These are phyloP conservation scores for Lenzites betulinus DNA, from an alignment of 768 basidiomycete species.

Conservation along the genomic window DNA sequence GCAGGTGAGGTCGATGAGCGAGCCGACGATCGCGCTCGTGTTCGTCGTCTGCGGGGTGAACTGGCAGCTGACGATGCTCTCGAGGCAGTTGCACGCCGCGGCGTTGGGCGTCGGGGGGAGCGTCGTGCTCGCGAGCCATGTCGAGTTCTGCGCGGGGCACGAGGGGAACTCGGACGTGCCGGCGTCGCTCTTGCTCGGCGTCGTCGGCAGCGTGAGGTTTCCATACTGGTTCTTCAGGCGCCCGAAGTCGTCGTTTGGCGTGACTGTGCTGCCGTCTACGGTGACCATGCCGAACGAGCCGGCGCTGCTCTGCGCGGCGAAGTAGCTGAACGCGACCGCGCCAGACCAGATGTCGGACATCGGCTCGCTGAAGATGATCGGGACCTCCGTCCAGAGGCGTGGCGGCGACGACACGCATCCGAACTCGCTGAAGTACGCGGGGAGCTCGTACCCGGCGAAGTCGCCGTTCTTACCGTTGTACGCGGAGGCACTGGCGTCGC, in stretches of 20 bases:
- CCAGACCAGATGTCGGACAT: constrained; percentile 87
- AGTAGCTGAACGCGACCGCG: constrained; percentile 88
- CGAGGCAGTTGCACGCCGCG: constrained; percentile 76
- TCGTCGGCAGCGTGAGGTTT: constrained; percentile 57
- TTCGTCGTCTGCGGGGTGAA: constrained; percentile 68
- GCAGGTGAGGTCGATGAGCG: constrained; percentile 69
- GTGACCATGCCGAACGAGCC: constrained; percentile 88
- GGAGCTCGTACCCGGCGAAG: constrained; percentile 69
- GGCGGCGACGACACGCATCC: constrained; percentile 67
- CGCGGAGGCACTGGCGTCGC: constrained; percentile 53
- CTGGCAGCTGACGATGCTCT: constrained; percentile 66
- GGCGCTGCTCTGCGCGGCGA: constrained; percentile 71
- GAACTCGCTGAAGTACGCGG: constrained; percentile 90
- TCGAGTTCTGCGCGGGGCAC: constrained; percentile 66
- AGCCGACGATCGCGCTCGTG: constrained; percentile 59
- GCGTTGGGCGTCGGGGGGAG: constrained; percentile 87
- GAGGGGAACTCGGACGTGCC: constrained; percentile 48
- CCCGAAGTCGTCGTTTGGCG: constrained; percentile 66
- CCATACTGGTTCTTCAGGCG: constrained; percentile 64
- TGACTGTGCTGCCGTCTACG: constrained; percentile 71
- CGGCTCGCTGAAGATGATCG: constrained; percentile 65
- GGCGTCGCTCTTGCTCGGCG: constrained; percentile 59
- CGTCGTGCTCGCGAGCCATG: constrained; percentile 62
- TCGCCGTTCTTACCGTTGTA: constrained; percentile 58
- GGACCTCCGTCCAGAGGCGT: constrained; percentile 80